A percentile compares a stretch with the other conserved stretches of the same genome.
Evolutionary conservation across 1,284 basidiomycete genomes (phyloP).

Genomic region (Tilletia caries): DNA sequence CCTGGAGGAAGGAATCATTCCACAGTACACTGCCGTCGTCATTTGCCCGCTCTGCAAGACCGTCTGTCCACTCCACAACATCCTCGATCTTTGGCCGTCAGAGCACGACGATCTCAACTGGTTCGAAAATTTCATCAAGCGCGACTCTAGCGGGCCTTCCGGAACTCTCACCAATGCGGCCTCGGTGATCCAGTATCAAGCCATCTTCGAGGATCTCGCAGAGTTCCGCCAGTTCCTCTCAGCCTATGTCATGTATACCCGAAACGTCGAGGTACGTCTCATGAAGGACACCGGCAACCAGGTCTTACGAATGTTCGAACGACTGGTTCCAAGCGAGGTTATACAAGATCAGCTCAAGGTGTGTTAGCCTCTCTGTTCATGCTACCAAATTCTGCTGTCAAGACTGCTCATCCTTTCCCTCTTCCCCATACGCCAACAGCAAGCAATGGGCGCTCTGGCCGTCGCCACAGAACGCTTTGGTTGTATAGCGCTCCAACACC

Average conservation of each 20-base stretch:
- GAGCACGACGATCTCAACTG: slow-evolving; percentile 8
- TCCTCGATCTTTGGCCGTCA: slow-evolving; percentile 10
- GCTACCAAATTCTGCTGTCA: not conserved
- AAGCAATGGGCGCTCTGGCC: not conserved
- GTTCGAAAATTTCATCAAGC: not conserved
- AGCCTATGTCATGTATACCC: not conserved
- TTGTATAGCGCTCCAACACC: too few species aligned
- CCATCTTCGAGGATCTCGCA: not conserved
- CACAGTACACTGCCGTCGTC: not conserved
- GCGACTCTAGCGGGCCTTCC: not conserved
- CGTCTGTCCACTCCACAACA: not conserved
- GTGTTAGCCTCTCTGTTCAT: not conserved
- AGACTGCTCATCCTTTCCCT: not conserved
- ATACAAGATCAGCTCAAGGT: not conserved
- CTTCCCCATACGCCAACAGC: not conserved
- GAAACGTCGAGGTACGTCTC: not conserved
- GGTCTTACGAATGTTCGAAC: not conserved
- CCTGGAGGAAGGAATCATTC: too few species aligned
- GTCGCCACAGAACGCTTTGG: not conserved
- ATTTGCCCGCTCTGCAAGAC: slow-evolving; percentile 5
- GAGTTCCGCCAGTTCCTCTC: not conserved
- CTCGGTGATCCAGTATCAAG: not conserved
- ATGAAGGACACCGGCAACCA: not conserved
- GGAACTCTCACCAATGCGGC: not conserved
- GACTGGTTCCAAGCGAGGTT: not conserved